Evolutionary conservation across 345 rosid genomes (phyloP), one percentile per base, ranked within the genome.

Genomic region (Litchi chinensis): DNA sequence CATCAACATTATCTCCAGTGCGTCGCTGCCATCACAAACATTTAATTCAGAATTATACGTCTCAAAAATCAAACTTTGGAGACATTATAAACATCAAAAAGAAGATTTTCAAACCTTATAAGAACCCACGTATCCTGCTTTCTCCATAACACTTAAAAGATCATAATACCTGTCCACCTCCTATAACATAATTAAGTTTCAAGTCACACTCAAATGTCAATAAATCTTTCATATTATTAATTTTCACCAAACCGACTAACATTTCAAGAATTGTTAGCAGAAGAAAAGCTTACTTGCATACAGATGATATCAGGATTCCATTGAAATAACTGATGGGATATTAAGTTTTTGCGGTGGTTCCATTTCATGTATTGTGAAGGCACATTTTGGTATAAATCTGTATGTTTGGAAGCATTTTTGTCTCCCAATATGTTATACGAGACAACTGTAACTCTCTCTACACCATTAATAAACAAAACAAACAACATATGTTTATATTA

Each of bases 341-440:
- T 89, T 52, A 86, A 81, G 88, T 84, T 82, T 87, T 89, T 91
- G 65, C 97, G 89, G 72, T 91, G 83, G 43, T 80, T 85, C 97
- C 98, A 94, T 57, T 86, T 90, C 76, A 94, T 52, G 83, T 86
- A 84, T 74, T 69, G 56, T 11, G 84, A 82, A 68, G 93, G 86
- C 39, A 94, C 92, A 68, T 90, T 88, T 60, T 81, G 43, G 83
- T 92, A 94, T 76, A 94, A 71, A 83, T 90, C 92, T 71, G 56
- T 79, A 86, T 92, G 98, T 22, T 87, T 84, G 22, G 68, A 88
- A 65, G 95, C 88, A 82, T 94, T 92, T 79, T 83, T 81, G 63
- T 90, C 93, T 73, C 89, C 98, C 83, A 94, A 71, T 83, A 94
- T 90, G 81, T 94, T 94, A 86, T 94, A 92, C 0, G 95, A 92